A percentile compares a stretch with the other conserved stretches of the same genome.
Conservation (phyloP, 2,329 filamentous ascomycete species). For the Pestalotiopsis sp. region DNA sequence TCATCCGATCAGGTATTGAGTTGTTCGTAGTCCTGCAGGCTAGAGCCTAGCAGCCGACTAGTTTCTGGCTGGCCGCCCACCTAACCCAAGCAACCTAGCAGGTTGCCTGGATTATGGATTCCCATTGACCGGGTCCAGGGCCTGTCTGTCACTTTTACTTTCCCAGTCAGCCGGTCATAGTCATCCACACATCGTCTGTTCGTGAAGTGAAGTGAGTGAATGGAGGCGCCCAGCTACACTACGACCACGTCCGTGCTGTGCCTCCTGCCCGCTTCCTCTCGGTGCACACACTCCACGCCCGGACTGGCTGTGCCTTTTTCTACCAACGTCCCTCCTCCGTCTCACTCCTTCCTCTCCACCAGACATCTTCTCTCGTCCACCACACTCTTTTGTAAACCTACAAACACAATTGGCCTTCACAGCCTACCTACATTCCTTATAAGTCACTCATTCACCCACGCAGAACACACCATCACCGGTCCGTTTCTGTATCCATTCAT, state of each 20-base stretch:
- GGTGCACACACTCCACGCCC: neutral
- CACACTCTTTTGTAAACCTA: slow-evolving; percentile 12
- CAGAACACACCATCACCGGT: neutral
- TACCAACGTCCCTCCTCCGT: slow-evolving; percentile 8
- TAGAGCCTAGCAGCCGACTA: no score
- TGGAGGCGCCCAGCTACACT: neutral
- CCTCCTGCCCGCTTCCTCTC: neutral
- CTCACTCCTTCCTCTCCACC: neutral
- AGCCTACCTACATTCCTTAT: slow-evolving; percentile 13
- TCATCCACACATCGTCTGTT: neutral
- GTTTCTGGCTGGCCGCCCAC: no score
- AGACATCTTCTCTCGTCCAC: slow-evolving; percentile 13
- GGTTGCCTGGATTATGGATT: neutral
- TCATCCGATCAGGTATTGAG: neutral
- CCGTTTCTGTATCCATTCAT: slow-evolving; percentile 5
- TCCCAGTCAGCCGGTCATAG: neutral
- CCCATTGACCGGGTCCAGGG: neutral
- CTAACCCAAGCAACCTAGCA: neutral
- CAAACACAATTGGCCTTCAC: neutral
- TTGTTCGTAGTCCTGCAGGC: neutral
- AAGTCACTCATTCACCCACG: slow-evolving; percentile 8
- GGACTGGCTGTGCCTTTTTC: slow-evolving; percentile 4
- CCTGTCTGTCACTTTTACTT: neutral
- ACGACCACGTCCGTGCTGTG: slow-evolving; percentile 11
- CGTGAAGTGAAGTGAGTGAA: neutral